Evolutionary conservation across 2,329 filamentous ascomycete genomes (phyloP), one percentile per base, ranked within the genome.

Genomic region (Beauveria scarabaeidicola): DNA sequence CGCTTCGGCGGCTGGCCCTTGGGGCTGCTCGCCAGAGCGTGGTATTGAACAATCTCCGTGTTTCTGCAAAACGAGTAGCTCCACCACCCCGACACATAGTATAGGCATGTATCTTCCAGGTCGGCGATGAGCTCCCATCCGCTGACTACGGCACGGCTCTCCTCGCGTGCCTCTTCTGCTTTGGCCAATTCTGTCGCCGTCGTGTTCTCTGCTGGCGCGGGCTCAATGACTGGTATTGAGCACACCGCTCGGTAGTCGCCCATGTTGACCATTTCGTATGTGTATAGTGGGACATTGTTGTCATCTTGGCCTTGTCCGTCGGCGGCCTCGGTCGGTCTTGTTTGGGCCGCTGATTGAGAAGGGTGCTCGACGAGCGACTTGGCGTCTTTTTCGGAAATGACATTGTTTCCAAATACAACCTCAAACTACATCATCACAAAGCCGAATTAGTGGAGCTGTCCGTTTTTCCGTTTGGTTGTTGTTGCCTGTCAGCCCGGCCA

Each of bases 1-100:
- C 90, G 87, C 50, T 87, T 80, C 0, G 92, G 92, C 25, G 90
- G 87, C 11, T 88, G 83, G 3, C 86, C 86, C 61, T 86, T 85
- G 48, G 84, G 81, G 19, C 74, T 74, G 2, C 85, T 84, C 1
- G 90, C 83, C 61, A 93, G 76, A 48, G 91, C 90, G 71, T 97
- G 92, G 73, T 95, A 97, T 73, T 97, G 92, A 68, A 90, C 88
- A 63, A 97, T 87, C 63, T 93, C 85, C 63, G 87, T 82, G 69
- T 90, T 90, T 75, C 96, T 94, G 78, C 92, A 97, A 73, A 96
- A 96, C 66, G 87, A 89, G 74, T 97, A 97, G 69, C 89, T 94
- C 92, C 92, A 97, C 92, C 92, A 97, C 0, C 92, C 92, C 1
- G 86, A 89, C 64, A 91, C 77, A 64, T 80, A 84, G 76, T 93